phyloP scores from a whole-genome alignment of 495 filamentous ascomycete species.

The Aspergillus panamensis region DNA sequence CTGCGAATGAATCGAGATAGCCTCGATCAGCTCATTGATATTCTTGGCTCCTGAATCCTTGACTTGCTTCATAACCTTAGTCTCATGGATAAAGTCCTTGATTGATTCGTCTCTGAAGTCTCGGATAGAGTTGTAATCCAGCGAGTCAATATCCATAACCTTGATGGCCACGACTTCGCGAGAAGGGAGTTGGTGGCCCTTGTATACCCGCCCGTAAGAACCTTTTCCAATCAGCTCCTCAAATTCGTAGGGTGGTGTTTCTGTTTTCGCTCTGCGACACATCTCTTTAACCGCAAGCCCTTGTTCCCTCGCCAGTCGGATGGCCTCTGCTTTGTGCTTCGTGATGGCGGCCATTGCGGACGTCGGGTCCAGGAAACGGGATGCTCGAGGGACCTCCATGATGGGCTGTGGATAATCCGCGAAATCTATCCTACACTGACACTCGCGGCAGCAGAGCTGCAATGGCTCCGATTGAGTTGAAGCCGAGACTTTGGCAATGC shows the following conservation, averaged over 20 bases:
- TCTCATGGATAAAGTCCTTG: constrained; percentile 83
- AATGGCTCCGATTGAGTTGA: background rate
- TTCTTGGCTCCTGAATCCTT: constrained; percentile 82
- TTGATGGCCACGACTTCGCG: constrained; percentile 81
- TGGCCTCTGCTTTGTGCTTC: constrained; percentile 47
- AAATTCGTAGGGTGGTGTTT: constrained; percentile 66
- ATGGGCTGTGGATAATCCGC: background rate
- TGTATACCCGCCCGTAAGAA: constrained; percentile 93
- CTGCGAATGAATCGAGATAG: constrained; percentile 77
- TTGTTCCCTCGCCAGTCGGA: constrained; percentile 50
- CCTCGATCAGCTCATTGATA: constrained; percentile 86
- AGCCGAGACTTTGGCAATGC: background rate
- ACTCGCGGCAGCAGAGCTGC: background rate
- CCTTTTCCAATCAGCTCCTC: constrained; percentile 92
- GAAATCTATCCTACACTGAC: background rate
- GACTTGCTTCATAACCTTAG: constrained; percentile 77
- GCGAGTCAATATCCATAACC: constrained; percentile 89
- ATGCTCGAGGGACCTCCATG: constrained; percentile 28
- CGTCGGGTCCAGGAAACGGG: constrained; percentile 42
- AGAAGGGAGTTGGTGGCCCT: constrained; percentile 58
- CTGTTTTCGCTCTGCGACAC: constrained; percentile 45
- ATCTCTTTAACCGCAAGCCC: constrained; percentile 46
- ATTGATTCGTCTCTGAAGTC: constrained; percentile 77
- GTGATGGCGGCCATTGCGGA: constrained; percentile 48
- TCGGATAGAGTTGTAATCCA: constrained; percentile 63